Base-by-base conservation (phyloP, 1,284 basidiomycete genomes). In the Peniophora sp. region DNA sequence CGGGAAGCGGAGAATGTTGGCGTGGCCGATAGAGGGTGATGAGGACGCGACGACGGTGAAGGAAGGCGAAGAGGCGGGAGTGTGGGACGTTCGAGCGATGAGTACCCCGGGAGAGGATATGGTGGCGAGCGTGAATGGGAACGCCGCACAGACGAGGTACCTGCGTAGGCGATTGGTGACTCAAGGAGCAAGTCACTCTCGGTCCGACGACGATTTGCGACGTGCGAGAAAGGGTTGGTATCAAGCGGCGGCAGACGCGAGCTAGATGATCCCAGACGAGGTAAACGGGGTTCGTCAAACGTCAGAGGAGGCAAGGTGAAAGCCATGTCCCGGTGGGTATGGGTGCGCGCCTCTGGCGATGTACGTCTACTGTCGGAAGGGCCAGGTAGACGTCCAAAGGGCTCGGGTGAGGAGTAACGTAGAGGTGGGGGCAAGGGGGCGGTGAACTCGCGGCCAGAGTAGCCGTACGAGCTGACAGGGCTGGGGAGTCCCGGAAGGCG, bases 271-370 rank as follows among this genome's bases (percentile, higher is more conserved):
- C 11, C 34, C 32, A 53, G 45, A 16, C 50, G 50, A 19, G 48
- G 41, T 5, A 49, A 52, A n/a, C 50, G 48, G 54, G 51, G 19
- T 36, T 52, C 47, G 55, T 53, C 60, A 41, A 57, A 54, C 36
- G 50, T 50, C 9, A 64, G 53, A 34, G 62, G 62, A 1, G 63
- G 58, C 1, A 62, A 56, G 19, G 51, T 54, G 36, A 60, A 51
- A n/a, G 54, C 27, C 19, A 47, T 34, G 6, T 58, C 58, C 12
- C 48, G 50, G 2, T 54, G 55, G 5, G 46, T 45, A 27, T 45
- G 19, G 24, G 19, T 35, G n/a, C 48, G 38, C 10, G 20, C 22
- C 12, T 17, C 22, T 3, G 38, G 17, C 20, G 27, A 32, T 16
- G 45, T 12, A 19, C 24, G 39, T 19, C 19, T 17, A 10, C 43